Percentiles rank a stretch among this genome's conserved stretches.
phyloP scores from a whole-genome alignment of 371 early-diverging fungal species.

The Blakeslea trispora region DNA sequence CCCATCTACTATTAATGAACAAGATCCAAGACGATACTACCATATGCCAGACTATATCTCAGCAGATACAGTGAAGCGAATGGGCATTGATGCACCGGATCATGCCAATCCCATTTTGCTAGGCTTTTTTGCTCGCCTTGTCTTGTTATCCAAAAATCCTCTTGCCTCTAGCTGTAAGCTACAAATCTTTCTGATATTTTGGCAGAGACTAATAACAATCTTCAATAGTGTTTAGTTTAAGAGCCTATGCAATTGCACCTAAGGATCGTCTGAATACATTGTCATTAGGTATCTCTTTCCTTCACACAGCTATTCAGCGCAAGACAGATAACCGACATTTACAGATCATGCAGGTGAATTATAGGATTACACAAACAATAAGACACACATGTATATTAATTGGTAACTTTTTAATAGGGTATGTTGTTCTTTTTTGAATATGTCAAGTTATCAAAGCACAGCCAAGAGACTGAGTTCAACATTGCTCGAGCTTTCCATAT shows the following conservation, averaged over 20 bases:
- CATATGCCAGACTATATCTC: constrained; percentile 7
- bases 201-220: too few species aligned
- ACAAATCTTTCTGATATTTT: neutral
- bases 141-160: constrained; percentile 58
- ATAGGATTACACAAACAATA: neutral
- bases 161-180: constrained; percentile 60
- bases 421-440: constrained; percentile 74
- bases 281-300: constrained; percentile 58
- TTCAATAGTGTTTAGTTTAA: constrained; percentile 58
- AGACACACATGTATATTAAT: neutral
- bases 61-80: neutral
- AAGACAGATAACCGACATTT: constrained; percentile 71
- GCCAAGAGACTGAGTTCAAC: constrained; percentile 86
- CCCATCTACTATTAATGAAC: constrained; percentile 17
- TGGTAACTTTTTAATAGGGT: constrained; percentile 41
- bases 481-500: constrained; percentile 85
- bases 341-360: constrained; percentile 58
- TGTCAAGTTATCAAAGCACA: constrained; percentile 47
- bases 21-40: constrained; percentile 21
- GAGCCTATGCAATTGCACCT: constrained; percentile 60
- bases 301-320: constrained; percentile 71
- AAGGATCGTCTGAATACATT: constrained; percentile 71
- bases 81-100: neutral
- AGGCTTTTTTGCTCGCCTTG: constrained; percentile 62
- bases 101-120: constrained; percentile 48